phyloP scores from a whole-genome alignment of 306 rosid species.

The Vicia faba region DNA sequence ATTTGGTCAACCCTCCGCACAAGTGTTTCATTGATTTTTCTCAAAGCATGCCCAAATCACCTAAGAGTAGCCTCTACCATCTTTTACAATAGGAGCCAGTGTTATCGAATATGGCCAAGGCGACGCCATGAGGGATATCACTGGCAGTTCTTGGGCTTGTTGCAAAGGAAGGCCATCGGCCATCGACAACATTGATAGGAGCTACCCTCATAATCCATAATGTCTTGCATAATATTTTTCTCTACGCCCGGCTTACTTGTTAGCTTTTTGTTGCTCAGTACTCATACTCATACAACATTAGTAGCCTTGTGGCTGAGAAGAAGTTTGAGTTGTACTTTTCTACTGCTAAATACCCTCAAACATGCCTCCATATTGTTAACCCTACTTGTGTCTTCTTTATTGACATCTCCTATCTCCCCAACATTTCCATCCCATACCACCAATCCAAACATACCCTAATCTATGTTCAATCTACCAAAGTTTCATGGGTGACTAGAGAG shows the following conservation, averaged over 20 bases:
- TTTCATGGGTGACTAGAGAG: too few relatives aligned
- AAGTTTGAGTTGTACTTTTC: background rate
- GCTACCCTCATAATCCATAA: background rate
- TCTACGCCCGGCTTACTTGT: background rate
- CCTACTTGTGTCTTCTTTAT: background rate
- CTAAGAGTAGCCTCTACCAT: background rate
- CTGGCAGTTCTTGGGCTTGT: too few relatives aligned
- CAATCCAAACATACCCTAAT: too few relatives aligned
- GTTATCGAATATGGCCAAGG: too few relatives aligned
- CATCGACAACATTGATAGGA: background rate
- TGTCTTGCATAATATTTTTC: slow-evolving; percentile 1
- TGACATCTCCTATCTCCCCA: background rate
- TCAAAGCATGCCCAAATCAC: background rate
- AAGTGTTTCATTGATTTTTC: background rate
- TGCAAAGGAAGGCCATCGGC: too few relatives aligned
- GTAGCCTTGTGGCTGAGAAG: background rate
- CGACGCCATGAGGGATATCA: too few relatives aligned
- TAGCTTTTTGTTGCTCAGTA: background rate
- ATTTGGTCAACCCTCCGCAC: slow-evolving; percentile 2
- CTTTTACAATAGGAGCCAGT: background rate
- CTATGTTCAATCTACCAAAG: too few relatives aligned
- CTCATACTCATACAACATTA: background rate
- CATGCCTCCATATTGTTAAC: background rate
- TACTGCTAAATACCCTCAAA: background rate
- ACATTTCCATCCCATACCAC: background rate